Base-by-base conservation (phyloP, 345 rosid species). In the Sisymbrium altissimum region DNA sequence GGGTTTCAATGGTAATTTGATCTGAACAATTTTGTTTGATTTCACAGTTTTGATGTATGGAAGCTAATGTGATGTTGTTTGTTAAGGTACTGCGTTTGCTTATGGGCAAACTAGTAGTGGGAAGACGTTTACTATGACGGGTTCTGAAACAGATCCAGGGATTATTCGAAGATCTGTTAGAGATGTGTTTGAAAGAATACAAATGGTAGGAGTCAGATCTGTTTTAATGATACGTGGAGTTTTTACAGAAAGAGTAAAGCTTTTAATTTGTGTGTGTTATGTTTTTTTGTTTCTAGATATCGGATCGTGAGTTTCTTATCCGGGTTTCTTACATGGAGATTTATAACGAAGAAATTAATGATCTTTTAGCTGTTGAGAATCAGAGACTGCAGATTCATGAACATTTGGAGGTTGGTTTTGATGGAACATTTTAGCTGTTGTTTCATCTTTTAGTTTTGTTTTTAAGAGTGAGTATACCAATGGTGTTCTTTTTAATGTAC, bases 41-140 rank as follows among this genome's bases (percentile, higher is more conserved):
- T 56, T 32, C 25, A 7, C 0, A 9, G 73, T 29, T 21, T 46
- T 81, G 32, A 75, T 67, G 21, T 55, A n/a, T n/a, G n/a, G n/a
- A n/a, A n/a, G n/a, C n/a, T 68, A 10, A 5, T 70, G 35, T 62
- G 49, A 61, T 69, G 44, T 27, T 45, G 25, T 23, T 27, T 27
- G 29, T 6, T 2, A 57, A 91, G 99, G 97, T 62, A 92, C 97
- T 65, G 96, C 87, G 29, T 95, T 95, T 88, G 99, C 97, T 13
- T 92, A 95, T 75, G 99, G 99, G 59, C 99, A 92, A 79, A 95
- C 99, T 11, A 95, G 97, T 82, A 95, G 99, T 77, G 99, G 99
- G 18, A 95, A 95, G 76, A 92, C 99, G 15, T 95, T 88, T 70
- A 95, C 99, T 1, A 95, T 95, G 97, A 95, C 91, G 29, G 99